Evolutionary conservation across 208 protist species (phyloP).

Genomic region (Crithidia thermophila): DNA sequence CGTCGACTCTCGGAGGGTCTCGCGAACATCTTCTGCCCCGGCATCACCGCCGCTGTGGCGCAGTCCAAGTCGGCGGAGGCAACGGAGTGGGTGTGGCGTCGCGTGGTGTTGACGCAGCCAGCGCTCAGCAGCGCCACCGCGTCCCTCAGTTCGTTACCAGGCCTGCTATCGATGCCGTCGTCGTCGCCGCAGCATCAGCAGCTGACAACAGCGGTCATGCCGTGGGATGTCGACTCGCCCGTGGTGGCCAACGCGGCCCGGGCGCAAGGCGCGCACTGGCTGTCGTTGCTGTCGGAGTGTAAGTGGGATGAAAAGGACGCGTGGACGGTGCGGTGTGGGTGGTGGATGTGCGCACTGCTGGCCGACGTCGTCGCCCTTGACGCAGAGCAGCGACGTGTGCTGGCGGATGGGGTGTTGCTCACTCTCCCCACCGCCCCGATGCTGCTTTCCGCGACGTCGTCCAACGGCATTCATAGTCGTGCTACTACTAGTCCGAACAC

Average conservation of each 20-base stretch:
- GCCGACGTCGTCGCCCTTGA: conserved; percentile 51
- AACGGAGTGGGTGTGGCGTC: conserved; percentile 48
- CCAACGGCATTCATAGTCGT: too few relatives aligned
- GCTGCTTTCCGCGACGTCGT: too few relatives aligned
- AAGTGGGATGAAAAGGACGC: conserved; percentile 38
- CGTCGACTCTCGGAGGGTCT: conserved; percentile 40
- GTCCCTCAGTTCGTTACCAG: neutral
- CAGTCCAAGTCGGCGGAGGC: conserved; percentile 41
- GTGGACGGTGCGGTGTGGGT: conserved; percentile 33
- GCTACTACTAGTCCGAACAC: too few relatives aligned
- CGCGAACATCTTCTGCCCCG: conserved; percentile 39
- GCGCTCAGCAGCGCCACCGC: conserved; percentile 1
- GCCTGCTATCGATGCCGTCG: neutral
- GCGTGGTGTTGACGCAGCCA: conserved; percentile 50
- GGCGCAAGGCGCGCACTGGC: conserved; percentile 50
- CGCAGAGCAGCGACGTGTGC: conserved; percentile 25
- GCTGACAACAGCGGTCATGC: neutral
- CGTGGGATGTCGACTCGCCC: conserved; percentile 25
- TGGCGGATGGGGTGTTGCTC: conserved; percentile 56
- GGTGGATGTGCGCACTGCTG: conserved; percentile 68
- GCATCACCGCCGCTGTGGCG: conserved; percentile 25
- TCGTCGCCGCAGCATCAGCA: neutral
- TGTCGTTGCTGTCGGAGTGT: conserved; percentile 45
- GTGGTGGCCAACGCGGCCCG: conserved; percentile 52
- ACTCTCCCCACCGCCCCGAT: conserved; percentile 42